Percentiles rank a stretch among this genome's conserved stretches.
These are phyloP conservation scores for Sungouiozyma intestinalis DNA, from an alignment of 805 yeast genomes.

Conservation along the genomic window DNA sequence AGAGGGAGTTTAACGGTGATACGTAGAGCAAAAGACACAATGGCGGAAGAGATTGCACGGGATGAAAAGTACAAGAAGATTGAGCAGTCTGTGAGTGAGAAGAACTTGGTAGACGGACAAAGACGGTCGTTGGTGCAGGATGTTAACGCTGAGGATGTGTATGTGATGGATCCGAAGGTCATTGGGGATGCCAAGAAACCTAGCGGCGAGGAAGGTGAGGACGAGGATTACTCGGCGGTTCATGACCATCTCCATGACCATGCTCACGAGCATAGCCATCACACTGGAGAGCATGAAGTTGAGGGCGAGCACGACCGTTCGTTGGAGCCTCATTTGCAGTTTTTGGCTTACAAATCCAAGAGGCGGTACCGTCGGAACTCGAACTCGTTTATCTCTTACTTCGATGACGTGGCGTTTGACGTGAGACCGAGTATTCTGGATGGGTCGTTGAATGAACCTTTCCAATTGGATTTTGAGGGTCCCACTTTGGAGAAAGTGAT, in stretches of 20 bases:
- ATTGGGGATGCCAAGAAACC: neutral
- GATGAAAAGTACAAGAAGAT: constrained; percentile 9
- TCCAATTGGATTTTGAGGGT: constrained; percentile 20
- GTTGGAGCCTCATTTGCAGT: neutral
- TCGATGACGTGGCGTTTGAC: constrained; percentile 43
- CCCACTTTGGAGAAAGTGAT: constrained; percentile 22
- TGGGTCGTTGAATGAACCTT: constrained; percentile 26
- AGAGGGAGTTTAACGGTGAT: too few relatives aligned
- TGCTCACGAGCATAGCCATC: neutral
- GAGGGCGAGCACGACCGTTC: neutral
- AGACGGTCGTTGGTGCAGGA: constrained; percentile 11
- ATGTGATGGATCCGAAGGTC: neutral
- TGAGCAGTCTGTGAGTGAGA: constrained; percentile 2
- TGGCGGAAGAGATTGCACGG: constrained; percentile 10
- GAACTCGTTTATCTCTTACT: constrained; percentile 35
- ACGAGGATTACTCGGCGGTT: neutral
- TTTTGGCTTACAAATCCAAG: neutral
- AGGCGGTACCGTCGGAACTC: neutral
- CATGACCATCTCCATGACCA: neutral
- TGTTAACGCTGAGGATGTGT: constrained; percentile 1
- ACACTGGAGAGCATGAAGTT: too few relatives aligned
- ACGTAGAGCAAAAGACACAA: too few relatives aligned
- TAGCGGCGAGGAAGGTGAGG: neutral
- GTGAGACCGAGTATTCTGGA: constrained; percentile 44
- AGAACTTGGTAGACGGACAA: constrained; percentile 7